phyloP scores from a whole-genome alignment of 768 basidiomycete species.

The Postia placenta region DNA sequence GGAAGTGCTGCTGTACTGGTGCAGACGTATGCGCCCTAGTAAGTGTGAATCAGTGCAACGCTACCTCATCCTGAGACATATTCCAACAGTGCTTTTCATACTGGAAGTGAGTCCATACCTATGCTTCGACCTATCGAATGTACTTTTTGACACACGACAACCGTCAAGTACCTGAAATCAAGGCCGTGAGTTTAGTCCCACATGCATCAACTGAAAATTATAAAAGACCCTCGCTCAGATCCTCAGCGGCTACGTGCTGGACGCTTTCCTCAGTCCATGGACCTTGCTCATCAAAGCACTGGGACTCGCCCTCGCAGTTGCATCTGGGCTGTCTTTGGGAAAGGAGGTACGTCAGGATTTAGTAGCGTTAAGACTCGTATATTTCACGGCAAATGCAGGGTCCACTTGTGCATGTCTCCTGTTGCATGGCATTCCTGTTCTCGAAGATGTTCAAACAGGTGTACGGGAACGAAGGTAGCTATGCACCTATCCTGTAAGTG shows the following conservation, averaged over 20 bases:
- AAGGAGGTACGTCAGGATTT: slow-evolving; percentile 66
- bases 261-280: slow-evolving; percentile 82
- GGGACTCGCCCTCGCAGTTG: slow-evolving; percentile 78
- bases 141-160: too few relatives aligned
- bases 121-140: neutral
- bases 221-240: slow-evolving; percentile 53
- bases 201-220: too few relatives aligned
- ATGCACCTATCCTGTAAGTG: neutral
- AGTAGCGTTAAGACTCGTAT: too few relatives aligned
- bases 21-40: slow-evolving; percentile 66
- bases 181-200: slow-evolving; percentile 63
- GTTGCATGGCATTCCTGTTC: slow-evolving; percentile 72
- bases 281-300: slow-evolving; percentile 81
- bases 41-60: slow-evolving; percentile 21
- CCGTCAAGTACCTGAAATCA: slow-evolving; percentile 76
- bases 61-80: slow-evolving; percentile 1
- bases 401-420: slow-evolving; percentile 80
- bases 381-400: slow-evolving; percentile 47
- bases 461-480: slow-evolving; percentile 67
- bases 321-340: slow-evolving; percentile 78
- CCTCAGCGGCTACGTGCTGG: slow-evolving; percentile 79
- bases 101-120: slow-evolving; percentile 55
- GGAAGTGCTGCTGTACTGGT: slow-evolving; percentile 61
- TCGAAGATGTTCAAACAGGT: slow-evolving; percentile 65
- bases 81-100: slow-evolving; percentile 79